These are phyloP conservation scores for Aegilops speltoides DNA, from an alignment of 176 grass and related monocot genomes.

Conservation along the genomic window DNA sequence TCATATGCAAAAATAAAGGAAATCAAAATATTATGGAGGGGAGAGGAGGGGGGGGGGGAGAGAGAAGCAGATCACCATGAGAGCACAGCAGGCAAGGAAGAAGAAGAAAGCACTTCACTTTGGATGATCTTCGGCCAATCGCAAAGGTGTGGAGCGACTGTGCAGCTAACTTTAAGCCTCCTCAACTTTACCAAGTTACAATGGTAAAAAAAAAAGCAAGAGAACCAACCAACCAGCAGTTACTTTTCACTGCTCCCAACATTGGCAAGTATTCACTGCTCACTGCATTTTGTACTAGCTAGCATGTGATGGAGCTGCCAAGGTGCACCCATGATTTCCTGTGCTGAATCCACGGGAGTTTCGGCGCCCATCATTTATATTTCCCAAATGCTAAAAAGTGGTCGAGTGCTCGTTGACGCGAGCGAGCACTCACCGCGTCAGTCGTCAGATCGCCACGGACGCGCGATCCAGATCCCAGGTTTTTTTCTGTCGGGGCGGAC, in stretches of 20 bases:
- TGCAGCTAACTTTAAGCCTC: neutral
- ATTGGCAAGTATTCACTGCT: neutral
- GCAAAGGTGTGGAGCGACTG: neutral
- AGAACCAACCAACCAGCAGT: neutral
- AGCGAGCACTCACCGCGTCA: too few relatives aligned
- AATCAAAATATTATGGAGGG: neutral
- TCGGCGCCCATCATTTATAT: neutral
- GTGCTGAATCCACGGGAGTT: neutral
- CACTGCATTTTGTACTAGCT: neutral
- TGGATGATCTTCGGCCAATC: neutral
- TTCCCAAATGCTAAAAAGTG: too few relatives aligned
- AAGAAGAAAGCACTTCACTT: neutral
- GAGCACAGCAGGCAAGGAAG: neutral
- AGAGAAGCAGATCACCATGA: too few relatives aligned
- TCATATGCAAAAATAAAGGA: neutral
- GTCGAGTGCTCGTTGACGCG: too few relatives aligned
- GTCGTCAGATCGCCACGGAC: too few relatives aligned
- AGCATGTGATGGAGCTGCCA: neutral
- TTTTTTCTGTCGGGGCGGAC: too few relatives aligned
- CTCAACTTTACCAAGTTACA: neutral
- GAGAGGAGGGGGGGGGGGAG: too few relatives aligned
- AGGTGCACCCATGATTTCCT: neutral
- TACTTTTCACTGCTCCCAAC: too few relatives aligned
- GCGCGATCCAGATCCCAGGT: too few relatives aligned
- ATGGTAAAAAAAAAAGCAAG: neutral